Percentiles rank a stretch among this genome's conserved stretches.
These are phyloP conservation scores for Penicillium sp. DNA, from an alignment of 2,329 filamentous ascomycete species.

Conservation along the genomic window DNA sequence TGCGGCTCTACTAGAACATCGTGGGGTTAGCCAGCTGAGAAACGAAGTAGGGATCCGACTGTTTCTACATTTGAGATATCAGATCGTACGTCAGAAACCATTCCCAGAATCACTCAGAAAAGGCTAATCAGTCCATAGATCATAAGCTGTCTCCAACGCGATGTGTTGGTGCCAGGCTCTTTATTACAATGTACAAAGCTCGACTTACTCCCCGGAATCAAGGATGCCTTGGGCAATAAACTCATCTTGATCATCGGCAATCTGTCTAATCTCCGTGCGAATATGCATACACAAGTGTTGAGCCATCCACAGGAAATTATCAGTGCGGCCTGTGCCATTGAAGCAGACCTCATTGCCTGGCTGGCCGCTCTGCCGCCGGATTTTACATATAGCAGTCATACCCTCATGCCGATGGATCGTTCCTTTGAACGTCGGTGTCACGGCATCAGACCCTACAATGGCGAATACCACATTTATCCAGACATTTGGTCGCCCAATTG, in stretches of 20 bases:
- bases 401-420: conserved; percentile 24
- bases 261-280: conserved; percentile 34
- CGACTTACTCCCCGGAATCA: conserved; percentile 28
- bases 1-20: conserved; percentile 53
- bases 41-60: conserved; percentile 50
- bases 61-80: conserved; percentile 57
- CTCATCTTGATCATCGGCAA: conserved; percentile 30
- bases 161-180: conserved; percentile 30
- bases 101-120: not conserved
- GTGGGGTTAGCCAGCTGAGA: conserved; percentile 38
- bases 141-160: conserved; percentile 36
- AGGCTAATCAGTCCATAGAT: conserved; percentile 25
- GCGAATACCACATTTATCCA: conserved; percentile 56
- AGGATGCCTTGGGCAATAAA: conserved; percentile 29
- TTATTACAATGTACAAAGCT: conserved; percentile 32
- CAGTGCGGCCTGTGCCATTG: conserved; percentile 30
- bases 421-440: conserved; percentile 36
- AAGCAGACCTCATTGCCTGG: conserved; percentile 36
- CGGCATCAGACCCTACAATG: conserved; percentile 42
- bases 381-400: conserved; percentile 28
- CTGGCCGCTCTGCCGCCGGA: conserved; percentile 28
- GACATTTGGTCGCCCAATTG: conserved; percentile 55
- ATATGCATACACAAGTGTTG: conserved; percentile 27
- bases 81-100: conserved; percentile 47
- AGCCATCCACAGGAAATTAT: conserved; percentile 32